Evolutionary conservation across 768 basidiomycete species (phyloP), one percentile per base, ranked within the genome.

Genomic region (Pleurotus cornucopiae): DNA sequence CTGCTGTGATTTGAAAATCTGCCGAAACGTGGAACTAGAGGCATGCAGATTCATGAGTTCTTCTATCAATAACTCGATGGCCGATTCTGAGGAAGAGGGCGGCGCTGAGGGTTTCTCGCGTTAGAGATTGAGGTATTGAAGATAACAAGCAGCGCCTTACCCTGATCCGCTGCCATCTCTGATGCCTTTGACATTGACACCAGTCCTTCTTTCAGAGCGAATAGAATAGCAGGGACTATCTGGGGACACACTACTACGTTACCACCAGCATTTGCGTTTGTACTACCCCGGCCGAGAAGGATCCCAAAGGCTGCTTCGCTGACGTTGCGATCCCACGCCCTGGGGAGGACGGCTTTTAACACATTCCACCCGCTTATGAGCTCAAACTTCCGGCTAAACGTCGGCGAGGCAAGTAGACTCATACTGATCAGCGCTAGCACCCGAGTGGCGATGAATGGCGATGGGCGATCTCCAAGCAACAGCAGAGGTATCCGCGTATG

Each of bases 301-400:
- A 94, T 67, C 57, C 87, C 83, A 59, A 93, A 84, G 9, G 86
- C 82, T 18, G 82, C 81, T 21, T 74, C 75, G 57, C 91, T 86
- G 12, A 94, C 84, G 14, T 68, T 74, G 6, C 71, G 66, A 60
- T 87, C 78, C 94, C 94, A 96, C 45, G 76, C 73, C 18, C 67
- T 62, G 0, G 92, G 89, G 16, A 95, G 63, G 23, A 87, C 79
- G 3, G 76, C 77, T 65, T 84, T 87, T 37, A 96, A 66, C 2
- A 88, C 76, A 46, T 76, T 84, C 88, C 93, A 96, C 6, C 94
- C 94, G 52, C 86, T 86, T 38, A 90, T 84, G 1, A 89, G 73
- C 66, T 95, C 94, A 61, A 96, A 93, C 62, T 90, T 93, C 55
- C 87, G 77, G 46, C 73, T 79, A 71, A 94, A 97, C 2, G 84